Evolutionary conservation across 2,329 filamentous ascomycete genomes (phyloP), one percentile per base, ranked within the genome.

Genomic region (Pyricularia grisea): DNA sequence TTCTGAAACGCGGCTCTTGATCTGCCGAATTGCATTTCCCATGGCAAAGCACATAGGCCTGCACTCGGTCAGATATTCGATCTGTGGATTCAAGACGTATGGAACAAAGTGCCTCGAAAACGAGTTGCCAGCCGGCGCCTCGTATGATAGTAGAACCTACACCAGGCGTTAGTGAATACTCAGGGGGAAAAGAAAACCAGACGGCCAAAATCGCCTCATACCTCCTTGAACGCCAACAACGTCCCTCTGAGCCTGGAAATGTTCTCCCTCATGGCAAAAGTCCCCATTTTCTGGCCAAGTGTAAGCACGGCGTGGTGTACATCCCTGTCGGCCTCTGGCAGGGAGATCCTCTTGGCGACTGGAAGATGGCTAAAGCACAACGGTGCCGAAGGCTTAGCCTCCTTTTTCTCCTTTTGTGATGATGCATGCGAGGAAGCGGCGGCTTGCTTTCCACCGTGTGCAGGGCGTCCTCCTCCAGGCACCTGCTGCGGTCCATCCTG

Each of bases 1-100:
- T 74, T 93, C 93, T 74, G 92, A 91, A 76, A 99, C 94, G 75
- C 93, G 88, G 66, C 97, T 88, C 82, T 99, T 99, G 67, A 99
- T 85, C 85, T 93, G 94, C 68, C 95, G 88, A 76, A 99, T 97
- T 50, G 93, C 93, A 78, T 98, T 99, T 71, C 95, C 95, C 90
- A 98, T 97, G 71, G 92, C 93, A 79, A 97, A 95, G 73, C 92
- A 96, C 80, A 99, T 92, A 42, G 95, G 94, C n/a, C 95, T 90
- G 76, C 94, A 97, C 73, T 93, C 93, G 70, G 92, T 92, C 71
- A 99, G 86, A 76, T 96, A 97, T 72, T 96, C 93, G 76, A 99
- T 97, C 79, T 99, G 95, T 55, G 94, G 92, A 75, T 93, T 95
- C 70, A 99, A 88, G 72, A 93, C 89, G 79, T 98, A 93, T 12